Conservation (phyloP, 805 yeast genomes). For the Kazachstania kunashirensis region DNA sequence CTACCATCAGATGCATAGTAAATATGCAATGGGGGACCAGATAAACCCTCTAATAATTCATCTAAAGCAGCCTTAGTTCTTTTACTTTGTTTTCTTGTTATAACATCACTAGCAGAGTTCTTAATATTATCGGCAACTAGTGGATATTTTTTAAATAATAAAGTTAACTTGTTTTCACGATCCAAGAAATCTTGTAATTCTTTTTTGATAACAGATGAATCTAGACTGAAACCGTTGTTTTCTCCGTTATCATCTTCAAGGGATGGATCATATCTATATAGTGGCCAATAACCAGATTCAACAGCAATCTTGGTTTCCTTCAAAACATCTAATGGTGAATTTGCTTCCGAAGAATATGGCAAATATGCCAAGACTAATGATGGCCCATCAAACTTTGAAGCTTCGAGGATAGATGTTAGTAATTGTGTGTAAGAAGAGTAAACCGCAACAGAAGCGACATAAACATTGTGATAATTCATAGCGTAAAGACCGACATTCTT, state of each 20-base stretch:
- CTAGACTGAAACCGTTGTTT: constrained; percentile 62
- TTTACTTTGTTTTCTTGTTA: constrained; percentile 48
- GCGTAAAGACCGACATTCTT: constrained; percentile 89
- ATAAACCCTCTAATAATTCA: constrained; percentile 70
- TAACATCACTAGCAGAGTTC: constrained; percentile 50
- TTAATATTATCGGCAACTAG: constrained; percentile 64
- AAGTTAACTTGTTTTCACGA: constrained; percentile 78
- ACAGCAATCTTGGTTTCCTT: constrained; percentile 85
- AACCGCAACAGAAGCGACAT: constrained; percentile 90
- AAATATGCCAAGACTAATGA: constrained; percentile 83
- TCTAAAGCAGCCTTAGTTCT: constrained; percentile 72
- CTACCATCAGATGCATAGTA: constrained; percentile 92
- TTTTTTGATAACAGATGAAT: constrained; percentile 71
- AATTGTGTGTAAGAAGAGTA: constrained; percentile 92
- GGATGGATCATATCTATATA: constrained; percentile 74
- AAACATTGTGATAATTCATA: constrained; percentile 81
- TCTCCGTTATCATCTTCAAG: constrained; percentile 35
- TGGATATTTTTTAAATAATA: constrained; percentile 64
- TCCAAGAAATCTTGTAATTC: constrained; percentile 74
- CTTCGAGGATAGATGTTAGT: constrained; percentile 79
- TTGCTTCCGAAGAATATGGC: constrained; percentile 59
- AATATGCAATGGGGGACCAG: constrained; percentile 85
- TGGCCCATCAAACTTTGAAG: constrained; percentile 83
- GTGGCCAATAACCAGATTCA: constrained; percentile 94
- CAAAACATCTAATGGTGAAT: constrained; percentile 61